Percentiles rank a stretch among this genome's conserved stretches.
phyloP scores from a whole-genome alignment of 2,329 filamentous ascomycete species.

The Colletotrichum cordylinicola region DNA sequence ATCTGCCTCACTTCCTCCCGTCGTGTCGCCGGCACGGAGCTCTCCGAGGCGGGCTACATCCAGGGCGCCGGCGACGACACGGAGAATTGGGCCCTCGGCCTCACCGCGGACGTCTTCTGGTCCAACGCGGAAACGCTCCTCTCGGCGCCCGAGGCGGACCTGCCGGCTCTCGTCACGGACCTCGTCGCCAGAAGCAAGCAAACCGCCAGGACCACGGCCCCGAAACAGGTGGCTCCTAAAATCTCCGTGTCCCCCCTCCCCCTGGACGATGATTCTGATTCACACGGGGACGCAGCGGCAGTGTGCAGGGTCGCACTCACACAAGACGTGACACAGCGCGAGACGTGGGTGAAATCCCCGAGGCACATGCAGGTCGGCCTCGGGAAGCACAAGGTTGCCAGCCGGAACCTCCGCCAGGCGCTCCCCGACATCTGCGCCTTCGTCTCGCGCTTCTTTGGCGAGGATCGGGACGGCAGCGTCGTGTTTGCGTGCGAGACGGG shows the following conservation, averaged over 20 bases:
- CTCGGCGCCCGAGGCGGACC: slow-evolving; percentile 67
- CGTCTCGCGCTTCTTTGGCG: slow-evolving; percentile 44
- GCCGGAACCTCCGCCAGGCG: slow-evolving; percentile 78
- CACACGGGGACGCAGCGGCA: background rate
- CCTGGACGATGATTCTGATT: slow-evolving; percentile 14
- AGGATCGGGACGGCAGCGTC: slow-evolving; percentile 28
- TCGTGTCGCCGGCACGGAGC: slow-evolving; percentile 71
- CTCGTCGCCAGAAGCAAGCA: slow-evolving; percentile 42
- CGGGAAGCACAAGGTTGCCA: slow-evolving; percentile 77
- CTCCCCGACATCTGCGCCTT: slow-evolving; percentile 69
- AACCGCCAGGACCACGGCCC: slow-evolving; percentile 6
- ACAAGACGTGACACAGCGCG: slow-evolving; percentile 47
- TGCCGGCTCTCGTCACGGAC: slow-evolving; percentile 53
- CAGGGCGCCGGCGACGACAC: slow-evolving; percentile 95
- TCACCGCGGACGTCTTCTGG: slow-evolving; percentile 86
- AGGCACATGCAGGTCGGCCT: slow-evolving; percentile 65
- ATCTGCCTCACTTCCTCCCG: slow-evolving; percentile 87
- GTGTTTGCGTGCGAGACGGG: slow-evolving; percentile 78
- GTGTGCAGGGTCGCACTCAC: slow-evolving; percentile 50
- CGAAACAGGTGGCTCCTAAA: slow-evolving; percentile 37
- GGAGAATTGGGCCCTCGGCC: slow-evolving; percentile 86
- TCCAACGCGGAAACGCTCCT: slow-evolving; percentile 66
- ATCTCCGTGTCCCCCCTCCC: slow-evolving; percentile 43
- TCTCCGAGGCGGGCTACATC: slow-evolving; percentile 72
- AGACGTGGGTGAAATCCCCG: slow-evolving; percentile 42